Conservation (phyloP, 1,284 basidiomycete genomes). For the Heimioporus retisporus region DNA sequence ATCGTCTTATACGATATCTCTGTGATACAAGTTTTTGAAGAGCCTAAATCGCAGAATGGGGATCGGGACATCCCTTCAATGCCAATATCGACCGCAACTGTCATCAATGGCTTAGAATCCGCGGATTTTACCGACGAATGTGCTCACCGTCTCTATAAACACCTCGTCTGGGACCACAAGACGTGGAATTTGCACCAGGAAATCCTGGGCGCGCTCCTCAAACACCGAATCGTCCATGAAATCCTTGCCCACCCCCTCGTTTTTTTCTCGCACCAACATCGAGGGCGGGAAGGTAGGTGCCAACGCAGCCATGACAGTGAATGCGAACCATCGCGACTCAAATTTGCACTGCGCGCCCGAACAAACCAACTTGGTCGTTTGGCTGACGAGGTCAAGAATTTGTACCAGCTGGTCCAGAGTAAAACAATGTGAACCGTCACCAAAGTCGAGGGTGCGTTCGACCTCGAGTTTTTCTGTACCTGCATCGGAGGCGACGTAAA, state of each 20-base stretch:
- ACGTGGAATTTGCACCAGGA: too few species aligned
- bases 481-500: slow-evolving; percentile 2
- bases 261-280: background rate
- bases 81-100: too few species aligned
- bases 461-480: slow-evolving; percentile 14
- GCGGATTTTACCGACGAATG: too few species aligned
- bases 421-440: background rate
- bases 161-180: too few species aligned
- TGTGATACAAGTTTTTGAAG: too few species aligned
- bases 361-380: slow-evolving; percentile 8
- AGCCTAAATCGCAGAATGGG: too few species aligned
- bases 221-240: slow-evolving; percentile 3
- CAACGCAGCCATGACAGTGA: slow-evolving; percentile 26
- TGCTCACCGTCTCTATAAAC: too few species aligned
- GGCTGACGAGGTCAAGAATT: slow-evolving; percentile 25
- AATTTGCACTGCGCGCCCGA: slow-evolving; percentile 18
- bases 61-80: too few species aligned
- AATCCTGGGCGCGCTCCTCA: background rate
- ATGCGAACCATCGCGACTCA: slow-evolving; percentile 27
- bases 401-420: slow-evolving; percentile 16
- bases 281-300: slow-evolving; percentile 16
- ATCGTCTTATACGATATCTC: too few species aligned
- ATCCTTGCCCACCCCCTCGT: background rate
- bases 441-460: slow-evolving; percentile 22
- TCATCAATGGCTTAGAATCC: too few species aligned